Evolutionary conservation across 805 yeast species (phyloP).

Genomic region (Saccharomycopsis sp.): DNA sequence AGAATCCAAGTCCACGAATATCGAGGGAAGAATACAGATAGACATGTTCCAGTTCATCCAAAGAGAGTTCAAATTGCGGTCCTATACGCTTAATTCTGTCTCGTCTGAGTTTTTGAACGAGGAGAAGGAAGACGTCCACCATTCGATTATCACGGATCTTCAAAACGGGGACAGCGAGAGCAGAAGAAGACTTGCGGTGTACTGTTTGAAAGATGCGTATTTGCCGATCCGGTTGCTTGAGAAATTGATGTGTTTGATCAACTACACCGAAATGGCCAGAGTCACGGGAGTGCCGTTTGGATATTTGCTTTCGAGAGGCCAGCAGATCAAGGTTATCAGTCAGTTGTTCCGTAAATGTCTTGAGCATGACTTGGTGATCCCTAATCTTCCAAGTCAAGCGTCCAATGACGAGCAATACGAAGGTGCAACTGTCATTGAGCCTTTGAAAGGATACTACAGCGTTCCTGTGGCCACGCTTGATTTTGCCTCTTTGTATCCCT

Average conservation of each 20-base stretch:
- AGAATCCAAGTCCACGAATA: constrained; percentile 84
- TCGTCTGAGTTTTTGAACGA: constrained; percentile 90
- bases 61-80: constrained; percentile 89
- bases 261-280: constrained; percentile 98
- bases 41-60: constrained; percentile 90
- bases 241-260: constrained; percentile 91
- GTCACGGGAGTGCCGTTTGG: constrained; percentile 98
- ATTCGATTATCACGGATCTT: constrained; percentile 88
- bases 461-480: constrained; percentile 97
- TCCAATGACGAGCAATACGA: constrained; percentile 86
- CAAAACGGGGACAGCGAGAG: constrained; percentile 92
- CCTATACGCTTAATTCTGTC: constrained; percentile 91
- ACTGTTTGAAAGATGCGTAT: constrained; percentile 94
- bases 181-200: constrained; percentile 90
- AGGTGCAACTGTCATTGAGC: constrained; percentile 99
- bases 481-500: constrained; percentile 95
- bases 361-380: constrained; percentile 79
- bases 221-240: constrained; percentile 83
- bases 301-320: constrained; percentile 83
- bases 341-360: constrained; percentile 92
- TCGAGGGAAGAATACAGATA: constrained; percentile 93
- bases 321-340: constrained; percentile 94
- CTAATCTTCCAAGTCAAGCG: constrained; percentile 76
- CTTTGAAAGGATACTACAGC: constrained; percentile 89
- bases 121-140: constrained; percentile 97